Percentiles rank a stretch among this genome's conserved stretches.
phyloP scores from a whole-genome alignment of 495 filamentous ascomycete genomes.

The Annulohypoxylon maeteangense region DNA sequence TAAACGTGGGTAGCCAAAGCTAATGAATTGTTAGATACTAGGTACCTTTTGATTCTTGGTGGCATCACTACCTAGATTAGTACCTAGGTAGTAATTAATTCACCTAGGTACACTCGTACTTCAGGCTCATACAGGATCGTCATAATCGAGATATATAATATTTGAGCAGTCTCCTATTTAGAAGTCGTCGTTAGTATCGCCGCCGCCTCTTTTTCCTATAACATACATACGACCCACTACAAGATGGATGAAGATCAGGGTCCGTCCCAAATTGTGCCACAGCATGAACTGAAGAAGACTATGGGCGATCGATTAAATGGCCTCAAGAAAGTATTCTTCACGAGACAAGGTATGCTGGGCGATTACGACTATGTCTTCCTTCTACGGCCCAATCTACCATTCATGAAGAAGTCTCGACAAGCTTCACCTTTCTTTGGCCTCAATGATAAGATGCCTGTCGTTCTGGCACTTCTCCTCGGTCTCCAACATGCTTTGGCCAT shows the following conservation, averaged over 20 bases:
- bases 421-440: constrained; percentile 88
- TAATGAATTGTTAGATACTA: constrained; percentile 6
- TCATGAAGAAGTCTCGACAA: constrained; percentile 72
- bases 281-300: constrained; percentile 46
- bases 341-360: constrained; percentile 79
- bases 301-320: constrained; percentile 43
- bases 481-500: constrained; percentile 63
- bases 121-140: too few relatives aligned
- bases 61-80: background rate
- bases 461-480: constrained; percentile 72
- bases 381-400: constrained; percentile 84
- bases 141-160: background rate
- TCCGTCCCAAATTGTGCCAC: constrained; percentile 57
- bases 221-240: constrained; percentile 46
- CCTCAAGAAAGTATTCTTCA: constrained; percentile 54
- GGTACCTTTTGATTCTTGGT: background rate
- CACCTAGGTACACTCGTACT: too few relatives aligned
- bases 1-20: background rate
- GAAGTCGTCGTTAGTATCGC: background rate
- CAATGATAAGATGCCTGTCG: constrained; percentile 81
- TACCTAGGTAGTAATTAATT: background rate
- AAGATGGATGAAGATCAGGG: constrained; percentile 60
- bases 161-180: background rate
- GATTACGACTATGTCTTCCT: constrained; percentile 81
- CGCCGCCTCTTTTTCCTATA: background rate